Percentiles rank a stretch among this genome's conserved stretches.
phyloP scores from a whole-genome alignment of 768 basidiomycete species.

The Antrodiella citrinella region DNA sequence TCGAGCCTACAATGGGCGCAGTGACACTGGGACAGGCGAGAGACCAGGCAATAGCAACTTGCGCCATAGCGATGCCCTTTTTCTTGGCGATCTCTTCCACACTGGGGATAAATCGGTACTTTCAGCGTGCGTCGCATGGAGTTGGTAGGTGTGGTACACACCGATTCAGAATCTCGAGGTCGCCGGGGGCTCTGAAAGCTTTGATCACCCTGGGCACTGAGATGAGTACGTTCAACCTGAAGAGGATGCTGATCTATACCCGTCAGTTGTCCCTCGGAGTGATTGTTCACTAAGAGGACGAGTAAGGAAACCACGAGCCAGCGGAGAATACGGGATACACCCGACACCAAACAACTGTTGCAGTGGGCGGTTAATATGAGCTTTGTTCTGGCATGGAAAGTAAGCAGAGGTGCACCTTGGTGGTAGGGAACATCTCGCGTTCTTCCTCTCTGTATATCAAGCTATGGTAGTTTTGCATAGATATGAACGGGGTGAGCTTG shows the following conservation, averaged over 20 bases:
- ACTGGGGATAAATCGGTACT: too few species aligned
- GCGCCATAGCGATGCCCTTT: conserved; percentile 31
- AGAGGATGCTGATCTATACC: conserved; percentile 10
- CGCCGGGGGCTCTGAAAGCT: conserved; percentile 7
- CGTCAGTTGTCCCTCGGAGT: conserved; percentile 17
- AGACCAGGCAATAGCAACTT: conserved; percentile 30
- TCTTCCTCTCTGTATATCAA: conserved; percentile 56
- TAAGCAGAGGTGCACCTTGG: conserved; percentile 18
- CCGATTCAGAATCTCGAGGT: conserved; percentile 4
- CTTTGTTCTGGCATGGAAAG: conserved; percentile 1
- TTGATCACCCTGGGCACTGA: too few species aligned
- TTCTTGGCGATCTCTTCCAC: conserved; percentile 34
- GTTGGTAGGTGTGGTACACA: neutral
- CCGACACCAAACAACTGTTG: conserved; percentile 22
- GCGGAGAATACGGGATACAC: conserved; percentile 30
- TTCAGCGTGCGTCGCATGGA: too few species aligned
- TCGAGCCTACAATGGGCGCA: conserved; percentile 35
- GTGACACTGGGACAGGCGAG: conserved; percentile 21
- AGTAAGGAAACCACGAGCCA: conserved; percentile 25
- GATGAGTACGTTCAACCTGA: conserved; percentile 2
- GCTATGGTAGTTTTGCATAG: conserved; percentile 57
- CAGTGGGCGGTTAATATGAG: neutral
- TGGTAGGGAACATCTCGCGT: conserved; percentile 43
- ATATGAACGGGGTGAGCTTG: conserved; percentile 43
- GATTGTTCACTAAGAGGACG: conserved; percentile 19